A percentile compares a stretch with the other conserved stretches of the same genome.
These are phyloP conservation scores for Blastobotrys indianensis DNA, from an alignment of 1,139 yeast species.

Conservation along the genomic window DNA sequence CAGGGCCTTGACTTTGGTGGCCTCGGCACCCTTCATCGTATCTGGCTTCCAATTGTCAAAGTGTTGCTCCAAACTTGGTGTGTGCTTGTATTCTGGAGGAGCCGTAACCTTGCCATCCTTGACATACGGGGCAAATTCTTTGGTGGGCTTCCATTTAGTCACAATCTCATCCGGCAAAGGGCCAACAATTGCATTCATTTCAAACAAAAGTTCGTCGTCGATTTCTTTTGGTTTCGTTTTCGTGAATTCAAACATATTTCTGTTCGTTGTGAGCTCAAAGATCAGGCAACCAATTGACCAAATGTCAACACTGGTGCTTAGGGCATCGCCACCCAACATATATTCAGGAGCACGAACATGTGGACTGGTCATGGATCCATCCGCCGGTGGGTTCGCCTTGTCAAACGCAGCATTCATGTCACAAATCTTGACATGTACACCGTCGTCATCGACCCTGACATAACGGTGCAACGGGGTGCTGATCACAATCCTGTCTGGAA, in stretches of 20 bases:
- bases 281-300: constrained; percentile 15
- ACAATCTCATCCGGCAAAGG: constrained; percentile 12
- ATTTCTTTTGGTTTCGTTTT: constrained; percentile 14
- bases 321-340: constrained; percentile 8
- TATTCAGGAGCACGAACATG: constrained; percentile 14
- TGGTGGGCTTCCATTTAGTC: constrained; percentile 16
- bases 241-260: constrained; percentile 14
- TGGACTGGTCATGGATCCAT: constrained; percentile 4
- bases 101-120: constrained; percentile 15
- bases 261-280: constrained; percentile 13
- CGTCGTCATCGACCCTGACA: constrained; percentile 11
- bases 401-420: constrained; percentile 13
- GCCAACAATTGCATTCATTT: constrained; percentile 15
- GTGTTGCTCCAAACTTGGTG: constrained; percentile 13
- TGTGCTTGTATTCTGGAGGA: constrained; percentile 15
- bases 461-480: constrained; percentile 12
- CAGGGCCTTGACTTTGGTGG: constrained; percentile 14
- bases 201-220: constrained; percentile 15
- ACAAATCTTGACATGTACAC: constrained; percentile 9
- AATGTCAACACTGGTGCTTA: constrained; percentile 11
- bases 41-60: constrained; percentile 16
- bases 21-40: constrained; percentile 13
- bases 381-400: constrained; percentile 9
- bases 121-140: constrained; percentile 11
- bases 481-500: constrained; percentile 12